Conservation (phyloP, 345 rosid species). For the Kandelia obovata region DNA sequence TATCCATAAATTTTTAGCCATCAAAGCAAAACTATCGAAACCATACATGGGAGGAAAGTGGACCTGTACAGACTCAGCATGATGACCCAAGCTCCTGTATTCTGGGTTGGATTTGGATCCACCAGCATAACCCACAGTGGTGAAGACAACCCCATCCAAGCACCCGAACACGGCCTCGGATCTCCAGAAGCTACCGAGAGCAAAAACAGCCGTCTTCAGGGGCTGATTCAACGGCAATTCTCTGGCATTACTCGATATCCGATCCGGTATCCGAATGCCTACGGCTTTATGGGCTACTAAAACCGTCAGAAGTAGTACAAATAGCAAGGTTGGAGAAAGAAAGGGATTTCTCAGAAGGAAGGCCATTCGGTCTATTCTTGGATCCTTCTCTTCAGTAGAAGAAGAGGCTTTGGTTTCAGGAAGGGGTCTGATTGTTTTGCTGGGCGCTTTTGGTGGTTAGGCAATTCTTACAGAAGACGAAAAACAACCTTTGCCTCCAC, state of each 20-base stretch:
- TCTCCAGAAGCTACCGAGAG: conserved; percentile 97
- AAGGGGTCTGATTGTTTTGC: no score
- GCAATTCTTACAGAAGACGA: no score
- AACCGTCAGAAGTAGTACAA: conserved; percentile 23
- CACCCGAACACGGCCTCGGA: conserved; percentile 93
- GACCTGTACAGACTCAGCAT: conserved; percentile 91
- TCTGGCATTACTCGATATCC: conserved; percentile 33
- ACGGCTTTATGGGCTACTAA: conserved; percentile 30
- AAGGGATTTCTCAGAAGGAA: conserved; percentile 16
- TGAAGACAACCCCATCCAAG: conserved; percentile 70
- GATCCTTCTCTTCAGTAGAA: no score
- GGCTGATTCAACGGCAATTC: conserved; percentile 38
- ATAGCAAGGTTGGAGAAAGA: not conserved
- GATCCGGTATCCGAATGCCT: conserved; percentile 57
- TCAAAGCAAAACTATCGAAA: no score
- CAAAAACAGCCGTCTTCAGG: conserved; percentile 58
- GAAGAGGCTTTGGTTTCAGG: no score
- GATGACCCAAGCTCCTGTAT: conserved; percentile 72
- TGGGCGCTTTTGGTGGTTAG: no score
- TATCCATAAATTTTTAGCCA: no score
- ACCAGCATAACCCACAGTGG: conserved; percentile 69
- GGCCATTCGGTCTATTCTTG: conserved; percentile 26
- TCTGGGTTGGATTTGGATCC: conserved; percentile 76
- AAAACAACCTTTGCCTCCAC: no score
- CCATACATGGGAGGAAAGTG: not conserved